Conservation (phyloP, 495 filamentous ascomycete species). For the Penicillium angulare region DNA sequence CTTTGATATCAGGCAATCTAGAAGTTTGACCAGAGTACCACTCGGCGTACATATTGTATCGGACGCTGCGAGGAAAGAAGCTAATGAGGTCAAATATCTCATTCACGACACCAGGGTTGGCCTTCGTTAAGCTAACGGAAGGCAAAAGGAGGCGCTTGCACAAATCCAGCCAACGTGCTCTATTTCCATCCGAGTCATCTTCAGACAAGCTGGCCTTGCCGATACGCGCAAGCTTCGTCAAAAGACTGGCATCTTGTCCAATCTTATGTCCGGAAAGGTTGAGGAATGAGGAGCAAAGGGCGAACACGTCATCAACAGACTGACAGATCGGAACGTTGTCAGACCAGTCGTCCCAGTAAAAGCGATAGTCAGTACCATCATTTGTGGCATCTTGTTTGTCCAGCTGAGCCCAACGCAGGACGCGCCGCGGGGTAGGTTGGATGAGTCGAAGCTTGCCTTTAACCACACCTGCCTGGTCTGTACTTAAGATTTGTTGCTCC, state of each 20-base stretch:
- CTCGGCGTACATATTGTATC: constrained; percentile 90
- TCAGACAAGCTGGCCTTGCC: constrained; percentile 69
- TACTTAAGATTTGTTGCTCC: constrained; percentile 50
- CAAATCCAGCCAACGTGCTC: constrained; percentile 72
- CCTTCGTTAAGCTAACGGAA: constrained; percentile 74
- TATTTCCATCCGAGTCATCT: constrained; percentile 68
- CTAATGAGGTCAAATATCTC: constrained; percentile 82
- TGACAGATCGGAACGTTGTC: constrained; percentile 92
- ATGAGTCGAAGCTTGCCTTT: constrained; percentile 65
- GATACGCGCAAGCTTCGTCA: constrained; percentile 78
- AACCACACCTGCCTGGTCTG: constrained; percentile 59
- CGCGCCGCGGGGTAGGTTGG: constrained; percentile 56
- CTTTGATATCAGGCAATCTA: constrained; percentile 71
- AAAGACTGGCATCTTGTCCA: constrained; percentile 74
- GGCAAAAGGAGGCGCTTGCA: constrained; percentile 81
- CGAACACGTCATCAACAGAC: constrained; percentile 84
- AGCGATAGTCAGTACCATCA: constrained; percentile 75
- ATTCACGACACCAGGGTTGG: constrained; percentile 78
- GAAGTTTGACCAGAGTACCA: constrained; percentile 81
- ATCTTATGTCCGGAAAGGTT: constrained; percentile 84
- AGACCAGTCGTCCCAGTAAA: constrained; percentile 97
- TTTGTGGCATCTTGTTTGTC: constrained; percentile 73
- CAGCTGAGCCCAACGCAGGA: constrained; percentile 73
- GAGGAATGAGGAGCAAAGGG: constrained; percentile 78
- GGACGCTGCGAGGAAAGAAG: constrained; percentile 67